Evolutionary conservation across 805 yeast species (phyloP).

Genomic region (Yamadazyma endophytica): DNA sequence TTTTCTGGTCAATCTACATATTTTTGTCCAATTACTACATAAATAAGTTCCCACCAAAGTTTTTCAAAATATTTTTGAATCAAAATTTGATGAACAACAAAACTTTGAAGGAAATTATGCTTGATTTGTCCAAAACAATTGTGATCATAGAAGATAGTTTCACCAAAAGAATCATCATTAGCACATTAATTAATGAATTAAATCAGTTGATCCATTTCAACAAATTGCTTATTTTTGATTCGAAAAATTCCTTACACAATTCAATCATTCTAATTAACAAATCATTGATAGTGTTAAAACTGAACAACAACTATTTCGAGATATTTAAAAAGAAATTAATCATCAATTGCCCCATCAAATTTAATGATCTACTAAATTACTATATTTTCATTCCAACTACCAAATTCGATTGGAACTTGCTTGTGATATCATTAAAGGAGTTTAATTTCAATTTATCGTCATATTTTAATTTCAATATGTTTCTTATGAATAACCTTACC

Average conservation of each 20-base stretch:
- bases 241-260: conserved; percentile 45
- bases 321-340: conserved; percentile 46
- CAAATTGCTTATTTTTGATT: conserved; percentile 23
- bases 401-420: conserved; percentile 40
- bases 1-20: conserved; percentile 48
- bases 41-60: conserved; percentile 36
- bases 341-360: conserved; percentile 48
- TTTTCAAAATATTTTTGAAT: conserved; percentile 17
- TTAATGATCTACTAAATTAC: conserved; percentile 46
- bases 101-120: conserved; percentile 16
- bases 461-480: conserved; percentile 7
- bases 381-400: conserved; percentile 30
- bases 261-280: conserved; percentile 51
- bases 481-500: conserved; percentile 6
- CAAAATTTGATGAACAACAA: conserved; percentile 9
- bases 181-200: conserved; percentile 34
- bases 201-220: conserved; percentile 18
- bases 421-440: conserved; percentile 46
- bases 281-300: conserved; percentile 7
- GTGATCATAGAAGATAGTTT: conserved; percentile 17
- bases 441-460: conserved; percentile 23
- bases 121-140: conserved; percentile 20
- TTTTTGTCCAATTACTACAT: conserved; percentile 42
- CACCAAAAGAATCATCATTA: conserved; percentile 21
- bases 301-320: conserved; percentile 22